Conservation (phyloP, 108 stramenopile genomes). For the Pseudonitzschia delicatissima region DNA sequence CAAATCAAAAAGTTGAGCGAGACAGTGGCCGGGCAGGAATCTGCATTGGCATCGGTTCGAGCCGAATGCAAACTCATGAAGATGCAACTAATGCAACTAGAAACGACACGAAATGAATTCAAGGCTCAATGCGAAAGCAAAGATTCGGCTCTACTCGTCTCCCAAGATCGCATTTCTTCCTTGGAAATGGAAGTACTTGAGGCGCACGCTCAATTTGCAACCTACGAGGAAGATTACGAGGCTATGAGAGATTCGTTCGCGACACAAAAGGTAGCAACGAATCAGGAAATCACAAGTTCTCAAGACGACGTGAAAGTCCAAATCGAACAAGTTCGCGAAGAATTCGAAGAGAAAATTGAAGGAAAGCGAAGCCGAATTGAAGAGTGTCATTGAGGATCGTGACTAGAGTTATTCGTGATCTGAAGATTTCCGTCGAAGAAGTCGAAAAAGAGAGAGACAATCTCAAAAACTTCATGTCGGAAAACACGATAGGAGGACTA, state of each 20-base stretch:
- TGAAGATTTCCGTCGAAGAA: constrained; percentile 2
- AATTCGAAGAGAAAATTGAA: constrained; percentile 5
- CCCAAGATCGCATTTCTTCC: constrained; percentile 5
- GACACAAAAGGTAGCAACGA: constrained; percentile 1
- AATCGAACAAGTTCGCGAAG: not conserved
- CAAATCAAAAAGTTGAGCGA: constrained; percentile 1
- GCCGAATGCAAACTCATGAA: constrained; percentile 15
- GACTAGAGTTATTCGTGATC: constrained; percentile 5
- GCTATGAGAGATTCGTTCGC: constrained; percentile 11
- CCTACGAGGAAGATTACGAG: constrained; percentile 12
- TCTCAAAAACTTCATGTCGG: too few relatives aligned
- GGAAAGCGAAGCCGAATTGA: not conserved
- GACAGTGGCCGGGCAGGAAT: not conserved
- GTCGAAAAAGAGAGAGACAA: constrained; percentile 12
- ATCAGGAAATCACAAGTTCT: not conserved
- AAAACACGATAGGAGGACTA: too few relatives aligned
- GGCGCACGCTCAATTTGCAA: constrained; percentile 4
- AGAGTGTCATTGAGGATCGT: not conserved
- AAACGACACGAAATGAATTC: constrained; percentile 7
- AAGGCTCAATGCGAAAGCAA: not conserved
- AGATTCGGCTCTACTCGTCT: constrained; percentile 3
- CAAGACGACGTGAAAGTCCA: not conserved
- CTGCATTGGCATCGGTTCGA: not conserved
- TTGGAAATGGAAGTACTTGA: constrained; percentile 6
- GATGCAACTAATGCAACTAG: constrained; percentile 5